Conservation (phyloP, 1,139 yeast species). For the Pichia inconspicua region DNA sequence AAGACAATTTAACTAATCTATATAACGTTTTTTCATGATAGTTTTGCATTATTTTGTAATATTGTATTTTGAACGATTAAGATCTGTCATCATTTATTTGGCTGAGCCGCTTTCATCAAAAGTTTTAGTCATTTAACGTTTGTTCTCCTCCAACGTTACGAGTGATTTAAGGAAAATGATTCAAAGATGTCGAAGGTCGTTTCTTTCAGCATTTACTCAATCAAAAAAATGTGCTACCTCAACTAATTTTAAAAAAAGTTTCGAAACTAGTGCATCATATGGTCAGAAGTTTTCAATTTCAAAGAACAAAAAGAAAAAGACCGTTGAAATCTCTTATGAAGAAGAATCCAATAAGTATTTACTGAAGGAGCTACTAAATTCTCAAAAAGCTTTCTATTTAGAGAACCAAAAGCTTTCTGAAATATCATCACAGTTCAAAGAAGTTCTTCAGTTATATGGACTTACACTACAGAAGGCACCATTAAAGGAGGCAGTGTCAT, state of each 20-base stretch:
- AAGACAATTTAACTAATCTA: neutral
- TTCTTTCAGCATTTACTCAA: too few relatives aligned
- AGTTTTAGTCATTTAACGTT: too few relatives aligned
- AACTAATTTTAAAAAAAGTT: neutral
- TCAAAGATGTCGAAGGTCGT: too few relatives aligned
- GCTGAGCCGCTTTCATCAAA: too few relatives aligned
- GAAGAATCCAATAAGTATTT: conserved; percentile 8
- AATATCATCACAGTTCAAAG: conserved; percentile 6
- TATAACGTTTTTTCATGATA: too few relatives aligned
- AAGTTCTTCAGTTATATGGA: conserved; percentile 6
- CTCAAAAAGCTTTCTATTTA: neutral
- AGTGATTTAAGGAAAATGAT: too few relatives aligned
- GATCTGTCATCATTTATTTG: too few relatives aligned
- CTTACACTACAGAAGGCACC: conserved; percentile 11
- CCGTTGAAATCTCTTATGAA: conserved; percentile 1
- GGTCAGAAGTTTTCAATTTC: neutral
- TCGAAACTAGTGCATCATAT: neutral
- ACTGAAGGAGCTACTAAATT: conserved; percentile 4
- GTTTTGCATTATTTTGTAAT: too few relatives aligned
- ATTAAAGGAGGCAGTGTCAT: neutral
- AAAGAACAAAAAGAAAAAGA: neutral
- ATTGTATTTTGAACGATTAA: too few relatives aligned
- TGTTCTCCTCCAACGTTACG: too few relatives aligned
- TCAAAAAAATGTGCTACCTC: too few relatives aligned
- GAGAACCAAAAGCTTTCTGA: conserved; percentile 3